Percentiles rank a stretch among this genome's conserved stretches.
These are phyloP conservation scores for Zymoseptoria brevis DNA, from an alignment of 2,329 filamentous ascomycete genomes.

Conservation along the genomic window DNA sequence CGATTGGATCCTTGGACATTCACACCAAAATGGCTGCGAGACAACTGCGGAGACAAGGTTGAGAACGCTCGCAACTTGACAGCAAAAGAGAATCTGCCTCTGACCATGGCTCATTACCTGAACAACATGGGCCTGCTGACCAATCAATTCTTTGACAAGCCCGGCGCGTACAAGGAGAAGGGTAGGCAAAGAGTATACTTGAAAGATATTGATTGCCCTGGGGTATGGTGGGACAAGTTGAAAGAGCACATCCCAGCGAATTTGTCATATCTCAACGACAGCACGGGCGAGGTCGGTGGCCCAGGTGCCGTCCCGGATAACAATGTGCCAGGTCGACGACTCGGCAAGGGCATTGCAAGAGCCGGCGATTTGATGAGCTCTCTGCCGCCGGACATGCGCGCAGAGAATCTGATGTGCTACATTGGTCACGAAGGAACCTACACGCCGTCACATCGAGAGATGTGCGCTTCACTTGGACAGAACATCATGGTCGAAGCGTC, in stretches of 20 bases:
- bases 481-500: constrained; percentile 98
- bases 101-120: constrained; percentile 85
- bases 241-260: constrained; percentile 67
- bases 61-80: constrained; percentile 79
- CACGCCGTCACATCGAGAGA: constrained; percentile 89
- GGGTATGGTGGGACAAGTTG: constrained; percentile 75
- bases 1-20: constrained; percentile 71
- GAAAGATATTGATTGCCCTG: constrained; percentile 93
- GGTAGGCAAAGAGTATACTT: constrained; percentile 81
- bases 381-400: constrained; percentile 76
- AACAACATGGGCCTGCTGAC: constrained; percentile 77
- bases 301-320: constrained; percentile 47
- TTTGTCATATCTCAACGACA: constrained; percentile 87
- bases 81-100: constrained; percentile 63
- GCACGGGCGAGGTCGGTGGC: constrained; percentile 51
- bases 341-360: constrained; percentile 54
- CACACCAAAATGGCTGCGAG: constrained; percentile 69
- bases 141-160: constrained; percentile 64
- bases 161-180: constrained; percentile 68
- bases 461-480: constrained; percentile 92
- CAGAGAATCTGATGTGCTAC: constrained; percentile 97
- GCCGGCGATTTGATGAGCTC: constrained; percentile 94
- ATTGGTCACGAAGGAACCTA: constrained; percentile 96
- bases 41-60: constrained; percentile 70
- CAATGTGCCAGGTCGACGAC: constrained; percentile 36